Conservation (phyloP, 1,139 yeast species). For the Zygoascus sp. region DNA sequence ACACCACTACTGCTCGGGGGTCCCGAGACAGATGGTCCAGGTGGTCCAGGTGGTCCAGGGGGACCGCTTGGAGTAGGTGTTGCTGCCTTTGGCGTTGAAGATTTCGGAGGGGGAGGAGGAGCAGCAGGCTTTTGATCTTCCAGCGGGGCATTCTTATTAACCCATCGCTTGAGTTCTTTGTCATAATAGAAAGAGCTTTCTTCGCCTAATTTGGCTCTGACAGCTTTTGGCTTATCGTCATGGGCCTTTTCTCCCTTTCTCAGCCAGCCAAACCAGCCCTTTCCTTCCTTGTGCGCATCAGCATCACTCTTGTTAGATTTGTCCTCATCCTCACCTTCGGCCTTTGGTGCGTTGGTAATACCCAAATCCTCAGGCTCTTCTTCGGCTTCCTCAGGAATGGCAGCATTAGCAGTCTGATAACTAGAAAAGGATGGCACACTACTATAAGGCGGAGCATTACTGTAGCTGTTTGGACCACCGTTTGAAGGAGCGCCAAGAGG, state of each 20-base stretch:
- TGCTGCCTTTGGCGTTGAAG: constrained; percentile 20
- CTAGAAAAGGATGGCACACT: constrained; percentile 8
- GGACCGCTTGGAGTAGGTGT: constrained; percentile 13
- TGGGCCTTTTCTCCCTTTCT: constrained; percentile 38
- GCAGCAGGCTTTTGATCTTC: constrained; percentile 59
- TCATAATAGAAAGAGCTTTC: constrained; percentile 72
- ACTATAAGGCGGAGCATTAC: not conserved
- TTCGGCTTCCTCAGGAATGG: constrained; percentile 36
- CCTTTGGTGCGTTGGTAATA: constrained; percentile 20
- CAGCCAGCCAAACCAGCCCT: constrained; percentile 47
- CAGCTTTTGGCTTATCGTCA: constrained; percentile 66
- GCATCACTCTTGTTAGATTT: constrained; percentile 22
- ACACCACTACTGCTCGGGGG: too few species aligned
- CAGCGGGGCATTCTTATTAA: constrained; percentile 65
- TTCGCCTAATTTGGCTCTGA: constrained; percentile 83
- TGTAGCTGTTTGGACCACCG: not conserved
- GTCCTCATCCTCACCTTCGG: constrained; percentile 19
- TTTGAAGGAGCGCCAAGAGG: constrained; percentile 11
- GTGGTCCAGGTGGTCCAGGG: constrained; percentile 27
- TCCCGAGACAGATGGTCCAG: too few species aligned
- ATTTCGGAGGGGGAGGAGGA: constrained; percentile 69
- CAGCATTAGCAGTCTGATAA: constrained; percentile 10
- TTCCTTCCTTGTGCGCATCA: constrained; percentile 22
- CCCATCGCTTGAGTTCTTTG: constrained; percentile 83
- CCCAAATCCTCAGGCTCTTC: constrained; percentile 38